Conservation (phyloP, 108 stramenopile genomes). For the Cyclotella cryptica region DNA sequence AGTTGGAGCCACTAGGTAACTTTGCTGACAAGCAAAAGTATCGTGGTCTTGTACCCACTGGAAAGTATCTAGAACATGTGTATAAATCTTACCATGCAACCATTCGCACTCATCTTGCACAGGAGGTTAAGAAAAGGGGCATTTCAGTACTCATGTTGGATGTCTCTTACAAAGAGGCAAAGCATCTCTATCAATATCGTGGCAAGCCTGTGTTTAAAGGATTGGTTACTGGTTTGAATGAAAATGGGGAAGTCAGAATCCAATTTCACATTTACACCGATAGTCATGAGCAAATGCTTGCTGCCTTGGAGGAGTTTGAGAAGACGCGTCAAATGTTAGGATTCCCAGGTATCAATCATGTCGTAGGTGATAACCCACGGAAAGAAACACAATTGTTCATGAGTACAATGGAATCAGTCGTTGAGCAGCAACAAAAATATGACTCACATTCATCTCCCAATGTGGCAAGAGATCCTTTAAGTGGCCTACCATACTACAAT, state of each 20-base stretch:
- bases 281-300: conserved; percentile 37
- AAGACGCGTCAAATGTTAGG: conserved; percentile 12
- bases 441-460: not conserved
- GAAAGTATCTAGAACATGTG: conserved; percentile 25
- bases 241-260: conserved; percentile 33
- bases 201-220: conserved; percentile 28
- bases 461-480: not conserved
- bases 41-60: conserved; percentile 30
- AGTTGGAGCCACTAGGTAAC: not conserved
- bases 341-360: not conserved
- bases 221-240: conserved; percentile 34
- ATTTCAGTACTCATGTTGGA: conserved; percentile 18
- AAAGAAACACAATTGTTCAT: conserved; percentile 21
- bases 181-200: conserved; percentile 24
- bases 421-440: conserved; percentile 19
- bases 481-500: not conserved
- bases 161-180: conserved; percentile 38
- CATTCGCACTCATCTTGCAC: conserved; percentile 18
- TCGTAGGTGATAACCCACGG: conserved; percentile 36
- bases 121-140: conserved; percentile 46
- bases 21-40: conserved; percentile 28
- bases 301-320: conserved; percentile 25
- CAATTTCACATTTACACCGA: conserved; percentile 41
- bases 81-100: conserved; percentile 22
- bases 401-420: conserved; percentile 19